Percentiles rank a stretch among this genome's conserved stretches.
Conservation (phyloP, 371 early-diverging fungal genomes). For the Syncephalastrum racemosum region DNA sequence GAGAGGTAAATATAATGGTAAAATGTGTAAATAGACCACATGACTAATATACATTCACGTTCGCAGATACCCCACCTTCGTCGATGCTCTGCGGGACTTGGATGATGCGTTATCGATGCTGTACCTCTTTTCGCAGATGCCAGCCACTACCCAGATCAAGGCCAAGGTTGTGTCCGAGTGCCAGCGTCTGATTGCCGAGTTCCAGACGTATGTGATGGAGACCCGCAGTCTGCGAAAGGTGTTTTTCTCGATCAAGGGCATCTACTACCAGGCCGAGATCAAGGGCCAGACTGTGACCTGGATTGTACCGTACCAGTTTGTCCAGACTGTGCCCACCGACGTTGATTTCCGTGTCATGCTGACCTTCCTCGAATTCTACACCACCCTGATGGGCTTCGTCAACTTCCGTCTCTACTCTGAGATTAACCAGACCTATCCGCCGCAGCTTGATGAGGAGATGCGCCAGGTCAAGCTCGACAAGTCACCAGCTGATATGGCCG, state of each 20-base stretch:
- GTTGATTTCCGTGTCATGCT: slow-evolving; percentile 97
- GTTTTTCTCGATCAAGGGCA: slow-evolving; percentile 97
- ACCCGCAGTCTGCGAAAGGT: slow-evolving; percentile 79
- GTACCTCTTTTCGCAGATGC: slow-evolving; percentile 89
- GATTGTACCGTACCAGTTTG: slow-evolving; percentile 94
- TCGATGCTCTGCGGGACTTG: slow-evolving; percentile 92
- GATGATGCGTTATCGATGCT: slow-evolving; percentile 97
- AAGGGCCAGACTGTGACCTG: slow-evolving; percentile 93
- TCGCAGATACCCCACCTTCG: slow-evolving; percentile 87
- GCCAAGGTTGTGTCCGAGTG: slow-evolving; percentile 68
- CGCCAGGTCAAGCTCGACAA: slow-evolving; percentile 73
- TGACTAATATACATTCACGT: no score
- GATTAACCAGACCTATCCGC: slow-evolving; percentile 87
- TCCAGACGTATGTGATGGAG: slow-evolving; percentile 87
- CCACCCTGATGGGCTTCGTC: slow-evolving; percentile 91
- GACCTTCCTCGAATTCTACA: slow-evolving; percentile 96
- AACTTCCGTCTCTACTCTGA: slow-evolving; percentile 91
- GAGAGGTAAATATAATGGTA: slow-evolving; percentile 64
- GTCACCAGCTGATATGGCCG: slow-evolving; percentile 22
- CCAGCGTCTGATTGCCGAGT: slow-evolving; percentile 84
- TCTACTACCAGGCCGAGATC: slow-evolving; percentile 97
- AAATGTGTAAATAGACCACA: no score
- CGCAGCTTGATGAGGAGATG: slow-evolving; percentile 73
- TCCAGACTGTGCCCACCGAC: slow-evolving; percentile 86
- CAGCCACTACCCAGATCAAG: slow-evolving; percentile 71